phyloP scores from a whole-genome alignment of 1,284 basidiomycete genomes.

The Lignosus rhinocerotis region DNA sequence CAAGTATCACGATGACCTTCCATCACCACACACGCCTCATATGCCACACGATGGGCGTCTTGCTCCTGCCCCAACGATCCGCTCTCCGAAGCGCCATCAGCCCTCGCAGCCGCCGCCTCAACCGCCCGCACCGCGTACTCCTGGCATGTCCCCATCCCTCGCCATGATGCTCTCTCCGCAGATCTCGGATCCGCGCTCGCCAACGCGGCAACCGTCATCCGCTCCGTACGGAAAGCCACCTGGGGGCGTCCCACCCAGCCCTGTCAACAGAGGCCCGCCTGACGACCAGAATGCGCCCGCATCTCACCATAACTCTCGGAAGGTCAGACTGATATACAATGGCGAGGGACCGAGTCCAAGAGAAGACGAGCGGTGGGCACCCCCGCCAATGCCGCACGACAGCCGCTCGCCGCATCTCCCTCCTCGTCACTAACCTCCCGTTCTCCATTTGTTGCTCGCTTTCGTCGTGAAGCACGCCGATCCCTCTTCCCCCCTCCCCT shows the following conservation, averaged over 20 bases:
- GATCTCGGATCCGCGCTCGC: conserved; percentile 24
- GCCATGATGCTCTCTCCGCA: conserved; percentile 36
- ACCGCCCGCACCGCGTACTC: conserved; percentile 13
- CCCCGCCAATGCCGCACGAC: conserved; percentile 2
- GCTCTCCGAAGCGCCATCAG: conserved; percentile 28
- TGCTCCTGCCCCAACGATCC: conserved; percentile 22
- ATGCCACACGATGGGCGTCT: conserved; percentile 22
- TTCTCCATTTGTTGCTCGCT: background rate
- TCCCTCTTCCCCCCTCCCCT: background rate
- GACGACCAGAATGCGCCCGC: conserved; percentile 6
- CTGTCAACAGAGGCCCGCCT: conserved; percentile 10
- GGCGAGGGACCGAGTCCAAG: conserved; percentile 1
- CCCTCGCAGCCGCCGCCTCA: conserved; percentile 24
- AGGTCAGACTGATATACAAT: conserved; percentile 15
- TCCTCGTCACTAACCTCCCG: conserved; percentile 12
- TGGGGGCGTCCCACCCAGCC: conserved; percentile 18
- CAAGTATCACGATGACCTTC: conserved; percentile 44
- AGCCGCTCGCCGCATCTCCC: conserved; percentile 15
- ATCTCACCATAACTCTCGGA: conserved; percentile 7
- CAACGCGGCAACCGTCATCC: conserved; percentile 23
- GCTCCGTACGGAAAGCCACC: conserved; percentile 13
- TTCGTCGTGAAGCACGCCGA: background rate
- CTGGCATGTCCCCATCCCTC: conserved; percentile 34
- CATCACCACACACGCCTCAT: conserved; percentile 22
- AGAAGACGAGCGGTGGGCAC: conserved; percentile 17